A percentile compares a stretch with the other conserved stretches of the same genome.
phyloP scores from a whole-genome alignment of 495 filamentous ascomycete species.

The Pseudomonodictys pantanalensis region DNA sequence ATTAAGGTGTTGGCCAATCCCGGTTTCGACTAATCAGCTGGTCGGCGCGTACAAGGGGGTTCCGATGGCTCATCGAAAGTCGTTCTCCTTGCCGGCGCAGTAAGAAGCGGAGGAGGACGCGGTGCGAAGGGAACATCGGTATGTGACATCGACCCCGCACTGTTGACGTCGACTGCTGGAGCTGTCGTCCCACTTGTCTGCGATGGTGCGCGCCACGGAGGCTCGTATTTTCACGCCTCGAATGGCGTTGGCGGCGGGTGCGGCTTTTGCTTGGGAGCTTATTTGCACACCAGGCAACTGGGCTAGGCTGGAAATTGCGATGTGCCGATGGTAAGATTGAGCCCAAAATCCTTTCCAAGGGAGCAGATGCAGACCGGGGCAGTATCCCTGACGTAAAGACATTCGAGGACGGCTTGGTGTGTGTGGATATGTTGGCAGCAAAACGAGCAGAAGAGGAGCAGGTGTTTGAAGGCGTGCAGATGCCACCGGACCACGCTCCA shows the following conservation, averaged over 20 bases:
- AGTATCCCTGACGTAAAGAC: not conserved
- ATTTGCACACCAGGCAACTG: conserved; percentile 10
- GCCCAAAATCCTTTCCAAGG: too few relatives aligned
- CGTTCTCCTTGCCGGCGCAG: not conserved
- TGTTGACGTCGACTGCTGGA: not conserved
- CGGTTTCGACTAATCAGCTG: not conserved
- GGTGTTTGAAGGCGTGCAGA: too few relatives aligned
- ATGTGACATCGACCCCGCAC: conserved; percentile 30
- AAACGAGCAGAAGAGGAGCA: too few relatives aligned
- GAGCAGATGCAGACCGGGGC: not conserved
- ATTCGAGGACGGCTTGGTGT: too few relatives aligned
- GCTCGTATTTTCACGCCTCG: too few relatives aligned
- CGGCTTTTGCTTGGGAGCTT: conserved; percentile 25
- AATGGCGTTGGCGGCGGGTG: conserved; percentile 21
- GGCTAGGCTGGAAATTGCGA: conserved; percentile 14
- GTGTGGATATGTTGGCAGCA: too few relatives aligned
- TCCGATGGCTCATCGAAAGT: not conserved
- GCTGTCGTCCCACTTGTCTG: conserved; percentile 8
- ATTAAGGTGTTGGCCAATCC: not conserved
- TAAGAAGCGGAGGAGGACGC: not conserved
- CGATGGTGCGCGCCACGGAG: not conserved
- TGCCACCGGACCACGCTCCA: too few relatives aligned
- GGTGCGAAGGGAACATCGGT: conserved; percentile 2
- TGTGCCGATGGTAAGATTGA: not conserved
- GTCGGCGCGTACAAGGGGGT: not conserved